Base-by-base conservation (phyloP, 768 basidiomycete species). In the Termitomyces sp. region DNA sequence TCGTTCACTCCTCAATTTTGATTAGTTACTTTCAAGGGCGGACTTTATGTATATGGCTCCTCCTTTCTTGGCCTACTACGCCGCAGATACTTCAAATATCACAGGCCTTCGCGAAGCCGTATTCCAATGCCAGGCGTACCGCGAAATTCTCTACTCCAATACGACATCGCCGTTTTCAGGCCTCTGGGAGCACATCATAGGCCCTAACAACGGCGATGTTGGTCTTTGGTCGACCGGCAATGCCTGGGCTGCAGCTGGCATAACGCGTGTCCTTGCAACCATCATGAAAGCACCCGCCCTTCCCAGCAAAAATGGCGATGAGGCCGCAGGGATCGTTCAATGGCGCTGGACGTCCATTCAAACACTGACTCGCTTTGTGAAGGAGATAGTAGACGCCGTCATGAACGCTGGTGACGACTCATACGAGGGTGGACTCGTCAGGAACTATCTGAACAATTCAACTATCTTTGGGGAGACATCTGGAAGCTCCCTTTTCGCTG, bases 171-270 rank as follows among this genome's bases (percentile, higher is more conserved):
- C 23, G 3, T 52, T 55, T 32, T 29, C 20, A 0, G 61, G 61
- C 2, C 46, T 63, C 0, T 68, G 66, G 69, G 55, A 56, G 5
- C 68, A 70, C 52, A 79, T 80, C 39, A 57, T 73, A 22, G 77
- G 77, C 0, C 75, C 76, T 15, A 53, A 63, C n/a, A 64, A 58
- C 42, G 33, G 55, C 20, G 78, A 80, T 47, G 60, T 68, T 0
- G 77, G 77, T 2, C 54, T 78, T 1, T 80, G 78, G 78, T 73
- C 75, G 0, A 78, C 77, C 40, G 82, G 83, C 3, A 90, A 89
- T 58, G 86, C 73, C 0, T 89, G 89, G 89, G 87, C 86, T 0
- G 85, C 85, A 1, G 81, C 80, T 1, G 88, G 88, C 0, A 84
- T 85, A 76, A 67, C 82, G 25, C 76, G 87, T 6, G 83, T 89